A percentile compares a stretch with the other conserved stretches of the same genome.
These are phyloP conservation scores for Colletotrichum sp. DNA, from an alignment of 2,329 filamentous ascomycete species.

Conservation along the genomic window DNA sequence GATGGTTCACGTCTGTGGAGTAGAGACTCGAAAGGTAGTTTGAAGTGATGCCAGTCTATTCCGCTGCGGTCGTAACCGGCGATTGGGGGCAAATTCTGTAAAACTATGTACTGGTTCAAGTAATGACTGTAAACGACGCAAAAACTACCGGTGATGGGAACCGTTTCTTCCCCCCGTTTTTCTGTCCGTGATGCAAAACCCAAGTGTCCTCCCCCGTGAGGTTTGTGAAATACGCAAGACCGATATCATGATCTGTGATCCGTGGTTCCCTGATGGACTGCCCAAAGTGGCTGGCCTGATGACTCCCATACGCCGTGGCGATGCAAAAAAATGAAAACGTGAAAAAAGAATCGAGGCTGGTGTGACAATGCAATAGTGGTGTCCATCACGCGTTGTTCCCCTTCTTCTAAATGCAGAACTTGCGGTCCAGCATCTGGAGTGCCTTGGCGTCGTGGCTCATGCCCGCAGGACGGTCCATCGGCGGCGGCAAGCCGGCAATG, in stretches of 20 bases:
- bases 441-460: conserved; percentile 68
- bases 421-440: conserved; percentile 68
- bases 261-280: not conserved
- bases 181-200: conserved; percentile 15
- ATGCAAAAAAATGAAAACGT: not conserved
- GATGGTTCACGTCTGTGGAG: not conserved
- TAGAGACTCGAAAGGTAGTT: not conserved
- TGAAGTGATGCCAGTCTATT: conserved; percentile 7
- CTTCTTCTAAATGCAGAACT: conserved; percentile 46
- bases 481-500: conserved; percentile 57
- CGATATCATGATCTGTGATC: not conserved
- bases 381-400: not conserved
- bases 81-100: not conserved
- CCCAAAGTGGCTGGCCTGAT: not conserved
- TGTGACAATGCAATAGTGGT: not conserved
- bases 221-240: not conserved
- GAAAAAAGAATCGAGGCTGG: not conserved
- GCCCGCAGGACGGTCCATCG: conserved; percentile 57
- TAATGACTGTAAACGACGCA: conserved; percentile 3
- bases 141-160: not conserved
- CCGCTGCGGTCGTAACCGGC: not conserved
- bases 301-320: conserved; percentile 14
- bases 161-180: not conserved
- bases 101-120: conserved; percentile 11
- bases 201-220: not conserved